phyloP scores from a whole-genome alignment of 345 rosid species.

The Aethionema arabicum region DNA sequence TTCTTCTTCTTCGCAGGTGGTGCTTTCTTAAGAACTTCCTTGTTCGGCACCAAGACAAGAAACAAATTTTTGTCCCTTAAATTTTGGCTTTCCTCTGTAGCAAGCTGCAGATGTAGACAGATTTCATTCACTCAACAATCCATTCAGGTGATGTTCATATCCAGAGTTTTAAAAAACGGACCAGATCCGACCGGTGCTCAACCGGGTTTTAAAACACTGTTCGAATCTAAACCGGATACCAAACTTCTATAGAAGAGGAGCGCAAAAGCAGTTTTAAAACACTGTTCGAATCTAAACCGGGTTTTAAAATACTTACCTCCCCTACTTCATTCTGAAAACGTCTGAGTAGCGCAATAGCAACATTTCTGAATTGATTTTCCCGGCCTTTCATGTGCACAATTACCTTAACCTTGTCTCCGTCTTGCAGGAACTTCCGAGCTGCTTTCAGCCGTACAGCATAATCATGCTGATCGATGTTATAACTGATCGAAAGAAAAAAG shows the following conservation, averaged over 20 bases:
- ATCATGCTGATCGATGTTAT: constrained; percentile 93
- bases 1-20: constrained; percentile 58
- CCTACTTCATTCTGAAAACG: constrained; percentile 88
- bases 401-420: constrained; percentile 94
- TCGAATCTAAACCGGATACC: too few relatives aligned
- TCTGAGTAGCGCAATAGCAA: constrained; percentile 75
- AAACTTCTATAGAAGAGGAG: too few relatives aligned
- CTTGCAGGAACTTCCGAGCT: constrained; percentile 76
- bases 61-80: constrained; percentile 72
- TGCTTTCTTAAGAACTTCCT: constrained; percentile 58
- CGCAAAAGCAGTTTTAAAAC: too few relatives aligned
- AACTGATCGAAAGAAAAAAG: constrained; percentile 47
- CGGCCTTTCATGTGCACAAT: constrained; percentile 91
- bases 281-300: too few relatives aligned
- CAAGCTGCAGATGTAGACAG: constrained; percentile 55
- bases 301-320: too few relatives aligned
- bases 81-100: constrained; percentile 78
- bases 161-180: too few relatives aligned
- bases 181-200: too few relatives aligned
- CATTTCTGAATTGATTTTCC: constrained; percentile 87
- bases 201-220: too few relatives aligned
- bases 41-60: constrained; percentile 79
- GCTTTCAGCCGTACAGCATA: constrained; percentile 86
- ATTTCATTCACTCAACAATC: constrained; percentile 12
- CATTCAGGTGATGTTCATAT: not conserved